These are phyloP conservation scores for Boletus eberwhitei DNA, from an alignment of 768 basidiomycete genomes.

Conservation along the genomic window DNA sequence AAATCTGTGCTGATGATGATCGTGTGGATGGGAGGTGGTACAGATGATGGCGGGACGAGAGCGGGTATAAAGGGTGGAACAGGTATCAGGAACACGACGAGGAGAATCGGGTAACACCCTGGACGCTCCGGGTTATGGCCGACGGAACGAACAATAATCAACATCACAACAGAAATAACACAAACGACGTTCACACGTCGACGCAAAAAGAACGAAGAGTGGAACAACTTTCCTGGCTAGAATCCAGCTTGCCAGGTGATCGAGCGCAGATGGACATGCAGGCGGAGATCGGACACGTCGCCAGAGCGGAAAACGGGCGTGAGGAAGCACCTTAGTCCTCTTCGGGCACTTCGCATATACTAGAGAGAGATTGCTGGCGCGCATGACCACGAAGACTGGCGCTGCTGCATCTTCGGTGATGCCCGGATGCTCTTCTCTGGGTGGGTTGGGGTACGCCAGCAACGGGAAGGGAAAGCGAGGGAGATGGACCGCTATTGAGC, in stretches of 20 bases:
- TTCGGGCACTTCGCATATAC: constrained; percentile 33
- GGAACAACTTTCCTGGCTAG: constrained; percentile 6
- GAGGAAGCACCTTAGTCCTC: constrained; percentile 21
- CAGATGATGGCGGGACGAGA: constrained; percentile 22
- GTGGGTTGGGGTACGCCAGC: constrained; percentile 5
- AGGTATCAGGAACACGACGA: constrained; percentile 29
- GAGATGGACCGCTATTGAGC: constrained; percentile 12
- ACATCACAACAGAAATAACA: constrained; percentile 15
- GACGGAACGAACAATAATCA: constrained; percentile 23
- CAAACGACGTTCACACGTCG: constrained; percentile 14
- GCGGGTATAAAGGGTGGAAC: constrained; percentile 30
- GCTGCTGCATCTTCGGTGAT: constrained; percentile 31
- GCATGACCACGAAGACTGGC: constrained; percentile 31
- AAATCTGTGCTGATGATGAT: constrained; percentile 18
- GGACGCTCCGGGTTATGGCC: constrained; percentile 10
- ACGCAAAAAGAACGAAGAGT: constrained; percentile 9
- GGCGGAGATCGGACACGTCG: background rate
- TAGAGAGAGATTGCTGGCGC: constrained; percentile 31
- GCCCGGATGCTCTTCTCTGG: constrained; percentile 19
- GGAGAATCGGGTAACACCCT: constrained; percentile 15
- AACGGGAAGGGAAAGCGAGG: constrained; percentile 7
- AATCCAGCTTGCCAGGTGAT: constrained; percentile 20
- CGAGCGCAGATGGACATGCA: constrained; percentile 1
- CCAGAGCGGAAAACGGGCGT: background rate
- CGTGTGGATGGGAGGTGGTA: constrained; percentile 22